phyloP scores from a whole-genome alignment of 257 asterid species.

The Solanum megistacrolobum region DNA sequence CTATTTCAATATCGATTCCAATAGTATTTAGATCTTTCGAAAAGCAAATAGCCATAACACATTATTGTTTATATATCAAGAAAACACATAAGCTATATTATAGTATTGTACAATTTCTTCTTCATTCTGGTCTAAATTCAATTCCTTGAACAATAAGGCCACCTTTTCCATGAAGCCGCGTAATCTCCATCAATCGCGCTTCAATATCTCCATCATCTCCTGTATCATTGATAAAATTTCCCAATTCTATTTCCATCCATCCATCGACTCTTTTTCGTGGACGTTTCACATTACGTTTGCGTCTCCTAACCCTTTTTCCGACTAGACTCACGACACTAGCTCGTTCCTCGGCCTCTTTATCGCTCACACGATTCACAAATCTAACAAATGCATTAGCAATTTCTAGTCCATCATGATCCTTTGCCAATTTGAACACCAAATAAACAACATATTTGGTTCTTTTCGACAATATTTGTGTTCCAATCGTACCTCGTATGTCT shows the following conservation, averaged over 20 bases:
- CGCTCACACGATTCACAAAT: background rate
- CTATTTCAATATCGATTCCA: background rate
- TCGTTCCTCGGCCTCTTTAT: background rate
- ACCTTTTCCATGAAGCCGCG: background rate
- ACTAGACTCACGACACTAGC: background rate
- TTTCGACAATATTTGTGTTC: background rate
- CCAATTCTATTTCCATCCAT: background rate
- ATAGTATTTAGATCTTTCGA: background rate
- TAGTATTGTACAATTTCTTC: background rate
- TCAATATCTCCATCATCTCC: background rate
- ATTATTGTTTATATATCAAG: background rate
- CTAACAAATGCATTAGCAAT: background rate
- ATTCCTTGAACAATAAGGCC: constrained; percentile 1
- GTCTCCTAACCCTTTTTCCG: background rate
- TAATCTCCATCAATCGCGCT: background rate
- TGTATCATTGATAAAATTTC: background rate
- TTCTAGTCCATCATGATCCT: background rate
- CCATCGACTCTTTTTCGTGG: background rate
- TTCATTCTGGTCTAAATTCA: background rate
- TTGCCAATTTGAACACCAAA: background rate
- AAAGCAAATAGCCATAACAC: background rate
- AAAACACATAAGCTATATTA: background rate
- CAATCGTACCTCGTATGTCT: background rate
- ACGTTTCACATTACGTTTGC: background rate
- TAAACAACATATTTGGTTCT: background rate